Evolutionary conservation across 1,139 yeast genomes (phyloP).

Genomic region (Pichia terricola): DNA sequence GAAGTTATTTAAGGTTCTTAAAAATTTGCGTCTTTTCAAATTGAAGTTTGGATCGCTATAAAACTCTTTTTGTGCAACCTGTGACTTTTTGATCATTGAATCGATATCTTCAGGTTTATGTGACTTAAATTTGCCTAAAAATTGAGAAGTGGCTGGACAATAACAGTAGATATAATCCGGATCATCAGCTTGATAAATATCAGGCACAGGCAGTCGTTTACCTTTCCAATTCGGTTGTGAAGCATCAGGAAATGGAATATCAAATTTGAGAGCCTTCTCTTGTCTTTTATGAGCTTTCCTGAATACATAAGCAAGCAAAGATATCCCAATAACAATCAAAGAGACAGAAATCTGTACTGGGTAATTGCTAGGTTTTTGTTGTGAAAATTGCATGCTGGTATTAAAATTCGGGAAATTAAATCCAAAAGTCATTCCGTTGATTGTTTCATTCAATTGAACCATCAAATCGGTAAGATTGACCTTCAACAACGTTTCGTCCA

Average conservation of each 20-base stretch:
- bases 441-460: constrained; percentile 4
- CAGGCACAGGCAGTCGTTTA: constrained; percentile 55
- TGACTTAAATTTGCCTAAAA: constrained; percentile 60
- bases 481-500: no score
- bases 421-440: constrained; percentile 3
- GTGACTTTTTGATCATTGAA: constrained; percentile 43
- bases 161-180: constrained; percentile 67
- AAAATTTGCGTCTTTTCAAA: constrained; percentile 51
- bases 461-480: neutral
- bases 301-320: constrained; percentile 13
- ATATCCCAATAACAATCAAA: constrained; percentile 16
- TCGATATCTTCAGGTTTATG: constrained; percentile 65
- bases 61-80: constrained; percentile 55
- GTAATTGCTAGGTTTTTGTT: constrained; percentile 2
- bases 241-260: constrained; percentile 63
- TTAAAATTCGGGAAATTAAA: constrained; percentile 2
- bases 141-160: constrained; percentile 95
- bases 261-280: constrained; percentile 38
- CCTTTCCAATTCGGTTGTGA: constrained; percentile 94
- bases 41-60: constrained; percentile 28
- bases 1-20: constrained; percentile 61
- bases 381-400: constrained; percentile 2
- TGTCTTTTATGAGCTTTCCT: constrained; percentile 22
- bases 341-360: constrained; percentile 24
- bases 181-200: constrained; percentile 45